phyloP scores from a whole-genome alignment of 2,329 filamentous ascomycete species.

The Pseudocercospora vitis region DNA sequence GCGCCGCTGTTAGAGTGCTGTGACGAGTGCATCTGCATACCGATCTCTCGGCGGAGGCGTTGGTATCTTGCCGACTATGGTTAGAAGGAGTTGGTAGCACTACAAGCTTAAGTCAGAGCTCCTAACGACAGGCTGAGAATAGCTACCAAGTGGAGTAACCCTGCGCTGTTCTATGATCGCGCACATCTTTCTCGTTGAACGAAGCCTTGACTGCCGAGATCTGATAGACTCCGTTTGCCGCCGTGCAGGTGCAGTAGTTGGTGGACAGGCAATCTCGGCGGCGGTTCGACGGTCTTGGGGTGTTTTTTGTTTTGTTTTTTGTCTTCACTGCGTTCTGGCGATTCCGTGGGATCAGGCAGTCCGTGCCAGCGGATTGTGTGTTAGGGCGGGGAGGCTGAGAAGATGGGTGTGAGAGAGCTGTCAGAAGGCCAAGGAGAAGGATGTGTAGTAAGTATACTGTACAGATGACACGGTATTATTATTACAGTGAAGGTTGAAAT shows the following conservation, averaged over 20 bases:
- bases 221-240: slow-evolving; percentile 4
- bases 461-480: no score
- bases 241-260: slow-evolving; percentile 6
- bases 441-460: no score
- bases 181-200: not conserved
- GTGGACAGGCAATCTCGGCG: not conserved
- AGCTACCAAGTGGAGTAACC: slow-evolving; percentile 5
- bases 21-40: no score
- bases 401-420: not conserved
- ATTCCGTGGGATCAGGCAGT: no score
- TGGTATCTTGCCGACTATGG: slow-evolving; percentile 7
- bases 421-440: slow-evolving; percentile 5
- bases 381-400: not conserved
- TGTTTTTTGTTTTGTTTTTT: not conserved
- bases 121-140: slow-evolving; percentile 18
- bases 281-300: no score
- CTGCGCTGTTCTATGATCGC: not conserved
- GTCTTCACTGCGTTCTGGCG: no score
- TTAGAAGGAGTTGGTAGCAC: slow-evolving; percentile 12
- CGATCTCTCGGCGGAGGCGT: not conserved
- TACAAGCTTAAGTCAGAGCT: slow-evolving; percentile 13
- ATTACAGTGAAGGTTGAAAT: no score
- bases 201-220: not conserved
- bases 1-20: slow-evolving; percentile 1
- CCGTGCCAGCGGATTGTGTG: not conserved